Evolutionary conservation across 1,284 basidiomycete species (phyloP).

Genomic region (Pholiota adiposa): DNA sequence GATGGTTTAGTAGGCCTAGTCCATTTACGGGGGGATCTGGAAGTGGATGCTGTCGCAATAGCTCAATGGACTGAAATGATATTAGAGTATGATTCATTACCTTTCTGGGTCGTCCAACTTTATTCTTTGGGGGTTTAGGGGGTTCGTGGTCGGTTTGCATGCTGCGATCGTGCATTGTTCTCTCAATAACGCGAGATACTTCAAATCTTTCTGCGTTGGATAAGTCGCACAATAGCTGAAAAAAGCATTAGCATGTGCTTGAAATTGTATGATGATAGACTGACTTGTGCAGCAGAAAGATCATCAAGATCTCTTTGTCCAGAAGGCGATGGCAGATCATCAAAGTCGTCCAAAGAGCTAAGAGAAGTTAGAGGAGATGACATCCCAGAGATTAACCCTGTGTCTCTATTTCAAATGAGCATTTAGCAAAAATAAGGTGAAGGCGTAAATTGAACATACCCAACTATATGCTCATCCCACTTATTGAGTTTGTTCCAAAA

Average conservation of each 20-base stretch:
- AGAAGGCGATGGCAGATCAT: slow-evolving; percentile 41
- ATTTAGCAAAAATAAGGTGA: background rate
- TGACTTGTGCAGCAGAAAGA: slow-evolving; percentile 49
- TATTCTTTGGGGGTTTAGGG: slow-evolving; percentile 23
- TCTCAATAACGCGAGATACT: slow-evolving; percentile 10
- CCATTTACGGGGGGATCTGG: slow-evolving; percentile 16
- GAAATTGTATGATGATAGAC: background rate
- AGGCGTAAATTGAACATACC: slow-evolving; percentile 44
- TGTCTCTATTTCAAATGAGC: slow-evolving; percentile 35
- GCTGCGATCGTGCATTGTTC: slow-evolving; percentile 23
- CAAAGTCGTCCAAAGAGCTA: slow-evolving; percentile 68
- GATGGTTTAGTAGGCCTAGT: slow-evolving; percentile 13
- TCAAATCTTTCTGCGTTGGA: slow-evolving; percentile 18
- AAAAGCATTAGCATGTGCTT: background rate
- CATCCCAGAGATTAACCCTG: slow-evolving; percentile 47
- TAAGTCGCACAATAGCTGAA: slow-evolving; percentile 42
- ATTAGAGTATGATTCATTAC: slow-evolving; percentile 10
- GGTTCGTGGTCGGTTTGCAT: slow-evolving; percentile 31
- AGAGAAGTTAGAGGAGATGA: slow-evolving; percentile 79
- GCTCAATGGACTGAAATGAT: background rate
- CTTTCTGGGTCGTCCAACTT: slow-evolving; percentile 29
- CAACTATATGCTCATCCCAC: slow-evolving; percentile 40
- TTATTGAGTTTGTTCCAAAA: slow-evolving; percentile 90
- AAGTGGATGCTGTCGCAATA: slow-evolving; percentile 17
- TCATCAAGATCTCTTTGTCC: slow-evolving; percentile 38